These are phyloP conservation scores for Hypoxylon sp. DNA, from an alignment of 2,329 filamentous ascomycete genomes.

Conservation along the genomic window DNA sequence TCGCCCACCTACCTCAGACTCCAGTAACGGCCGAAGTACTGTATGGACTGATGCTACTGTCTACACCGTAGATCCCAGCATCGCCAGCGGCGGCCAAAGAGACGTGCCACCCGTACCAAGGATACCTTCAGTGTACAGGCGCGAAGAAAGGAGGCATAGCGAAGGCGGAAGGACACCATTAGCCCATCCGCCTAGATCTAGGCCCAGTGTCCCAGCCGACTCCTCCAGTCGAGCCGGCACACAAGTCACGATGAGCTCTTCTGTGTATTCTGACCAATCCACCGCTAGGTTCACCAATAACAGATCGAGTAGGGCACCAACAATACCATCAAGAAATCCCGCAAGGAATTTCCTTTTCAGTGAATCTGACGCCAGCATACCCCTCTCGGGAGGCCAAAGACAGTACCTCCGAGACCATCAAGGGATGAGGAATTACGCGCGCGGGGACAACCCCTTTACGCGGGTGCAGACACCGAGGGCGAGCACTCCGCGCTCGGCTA, in stretches of 20 bases:
- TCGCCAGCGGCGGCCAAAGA: background rate
- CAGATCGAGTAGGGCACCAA: background rate
- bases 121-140: conserved; percentile 40
- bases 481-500: background rate
- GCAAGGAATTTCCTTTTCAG: conserved; percentile 34
- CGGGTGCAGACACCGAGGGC: background rate
- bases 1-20: background rate
- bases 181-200: background rate
- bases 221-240: background rate
- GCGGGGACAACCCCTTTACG: conserved; percentile 36
- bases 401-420: conserved; percentile 34
- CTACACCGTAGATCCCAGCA: conserved; percentile 35
- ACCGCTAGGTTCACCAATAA: background rate
- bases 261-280: conserved; percentile 19
- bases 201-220: background rate
- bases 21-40: background rate
- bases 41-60: conserved; percentile 49
- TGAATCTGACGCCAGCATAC: conserved; percentile 40
- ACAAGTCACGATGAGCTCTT: conserved; percentile 9
- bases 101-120: conserved; percentile 44
- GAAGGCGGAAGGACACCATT: background rate
- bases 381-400: conserved; percentile 31
- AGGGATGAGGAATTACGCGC: conserved; percentile 31
- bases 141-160: background rate
- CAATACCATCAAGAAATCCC: conserved; percentile 11